Evolutionary conservation across 208 protist genomes (phyloP).

Genomic region (Leishmania guyanensis): DNA sequence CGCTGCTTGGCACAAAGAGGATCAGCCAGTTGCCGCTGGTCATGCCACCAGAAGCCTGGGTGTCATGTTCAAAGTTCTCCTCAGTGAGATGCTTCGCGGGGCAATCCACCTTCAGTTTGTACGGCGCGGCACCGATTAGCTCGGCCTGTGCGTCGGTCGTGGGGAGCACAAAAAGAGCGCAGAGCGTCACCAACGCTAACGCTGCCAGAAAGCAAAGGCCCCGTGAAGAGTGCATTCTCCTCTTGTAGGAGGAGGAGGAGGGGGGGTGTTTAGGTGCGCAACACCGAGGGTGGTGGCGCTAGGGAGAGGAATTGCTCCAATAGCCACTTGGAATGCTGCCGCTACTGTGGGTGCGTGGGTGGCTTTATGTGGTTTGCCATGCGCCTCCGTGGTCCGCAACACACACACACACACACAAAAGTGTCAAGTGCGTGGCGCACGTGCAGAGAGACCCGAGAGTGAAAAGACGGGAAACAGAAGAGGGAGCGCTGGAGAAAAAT

Average conservation of each 20-base stretch:
- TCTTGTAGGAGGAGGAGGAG: too few relatives aligned
- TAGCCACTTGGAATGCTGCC: not conserved
- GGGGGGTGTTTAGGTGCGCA: not conserved
- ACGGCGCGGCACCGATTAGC: not conserved
- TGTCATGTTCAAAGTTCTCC: slow-evolving; percentile 27
- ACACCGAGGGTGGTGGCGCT: not conserved
- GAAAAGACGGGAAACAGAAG: not conserved
- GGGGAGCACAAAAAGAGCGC: not conserved
- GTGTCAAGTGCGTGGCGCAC: not conserved
- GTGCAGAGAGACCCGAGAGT: not conserved
- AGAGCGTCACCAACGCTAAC: not conserved
- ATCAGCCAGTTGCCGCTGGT: slow-evolving; percentile 38
- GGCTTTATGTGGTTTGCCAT: not conserved
- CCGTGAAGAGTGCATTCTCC: not conserved
- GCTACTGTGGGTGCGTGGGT: not conserved
- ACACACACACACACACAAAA: too few relatives aligned
- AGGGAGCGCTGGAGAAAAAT: not conserved
- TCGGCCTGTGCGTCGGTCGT: not conserved
- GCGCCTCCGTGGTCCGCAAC: not conserved
- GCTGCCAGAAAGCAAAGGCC: not conserved
- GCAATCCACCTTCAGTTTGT: slow-evolving; percentile 17
- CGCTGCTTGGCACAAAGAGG: slow-evolving; percentile 27
- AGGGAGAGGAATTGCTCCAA: not conserved
- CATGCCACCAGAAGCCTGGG: slow-evolving; percentile 26
- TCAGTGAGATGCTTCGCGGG: slow-evolving; percentile 17